These are phyloP conservation scores for Colletotrichum falcatum DNA, from an alignment of 2,329 filamentous ascomycete species.

Conservation along the genomic window DNA sequence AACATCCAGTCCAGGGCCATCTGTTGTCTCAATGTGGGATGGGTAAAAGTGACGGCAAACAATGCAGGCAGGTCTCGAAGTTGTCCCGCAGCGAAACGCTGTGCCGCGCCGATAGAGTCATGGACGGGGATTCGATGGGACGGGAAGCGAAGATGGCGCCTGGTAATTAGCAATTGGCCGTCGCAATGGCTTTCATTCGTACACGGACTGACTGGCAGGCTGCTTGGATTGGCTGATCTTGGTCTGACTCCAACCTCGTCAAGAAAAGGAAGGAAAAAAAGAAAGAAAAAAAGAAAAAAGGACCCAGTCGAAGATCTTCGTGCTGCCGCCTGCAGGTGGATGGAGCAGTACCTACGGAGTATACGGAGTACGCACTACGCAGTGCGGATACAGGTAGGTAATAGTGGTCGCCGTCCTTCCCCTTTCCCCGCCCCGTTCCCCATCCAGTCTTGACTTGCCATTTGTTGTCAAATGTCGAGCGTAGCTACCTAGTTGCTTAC, in stretches of 20 bases:
- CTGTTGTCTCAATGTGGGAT: background rate
- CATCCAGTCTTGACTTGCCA: background rate
- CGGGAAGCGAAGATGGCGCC: background rate
- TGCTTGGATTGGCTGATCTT: background rate
- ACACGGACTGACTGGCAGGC: too few species aligned
- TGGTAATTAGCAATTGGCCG: background rate
- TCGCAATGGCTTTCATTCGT: background rate
- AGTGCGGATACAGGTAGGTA: too few species aligned
- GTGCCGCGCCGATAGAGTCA: background rate
- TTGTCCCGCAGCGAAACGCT: background rate
- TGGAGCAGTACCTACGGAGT: background rate
- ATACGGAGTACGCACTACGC: too few species aligned
- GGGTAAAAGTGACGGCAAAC: background rate
- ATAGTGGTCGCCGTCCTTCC: too few species aligned
- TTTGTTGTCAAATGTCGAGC: constrained; percentile 3
- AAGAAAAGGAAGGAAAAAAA: too few species aligned
- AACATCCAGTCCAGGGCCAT: too few species aligned
- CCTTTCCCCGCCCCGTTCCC: background rate
- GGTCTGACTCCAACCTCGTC: background rate
- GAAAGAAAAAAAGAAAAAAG: background rate
- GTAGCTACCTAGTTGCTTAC: too few species aligned
- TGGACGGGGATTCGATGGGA: background rate
- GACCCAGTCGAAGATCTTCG: background rate
- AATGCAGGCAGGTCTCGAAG: background rate
- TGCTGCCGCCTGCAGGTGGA: background rate